Evolutionary conservation across 2,329 filamentous ascomycete species (phyloP).

Genomic region (Zasmidium cellare): DNA sequence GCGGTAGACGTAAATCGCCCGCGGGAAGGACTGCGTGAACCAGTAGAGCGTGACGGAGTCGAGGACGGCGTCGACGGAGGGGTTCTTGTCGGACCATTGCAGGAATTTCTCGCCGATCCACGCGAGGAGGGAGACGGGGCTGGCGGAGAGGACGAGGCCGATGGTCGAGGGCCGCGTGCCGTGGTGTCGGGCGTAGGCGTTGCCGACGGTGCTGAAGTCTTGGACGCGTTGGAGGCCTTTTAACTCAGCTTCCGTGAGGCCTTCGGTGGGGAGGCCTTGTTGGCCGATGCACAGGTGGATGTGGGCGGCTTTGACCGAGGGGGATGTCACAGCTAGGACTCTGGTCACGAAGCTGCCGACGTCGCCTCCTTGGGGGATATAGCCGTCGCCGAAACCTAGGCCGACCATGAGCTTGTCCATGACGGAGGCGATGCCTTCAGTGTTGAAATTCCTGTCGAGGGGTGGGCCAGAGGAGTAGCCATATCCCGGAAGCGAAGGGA

Average conservation of each 20-base stretch:
- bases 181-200: constrained; percentile 55
- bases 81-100: constrained; percentile 52
- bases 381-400: constrained; percentile 54
- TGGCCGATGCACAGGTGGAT: constrained; percentile 22
- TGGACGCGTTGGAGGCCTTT: constrained; percentile 22
- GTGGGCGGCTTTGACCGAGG: constrained; percentile 50
- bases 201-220: constrained; percentile 37
- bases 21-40: constrained; percentile 46
- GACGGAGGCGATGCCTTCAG: constrained; percentile 43
- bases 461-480: constrained; percentile 53
- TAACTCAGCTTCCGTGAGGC: constrained; percentile 23
- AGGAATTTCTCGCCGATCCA: constrained; percentile 62
- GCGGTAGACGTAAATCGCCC: constrained; percentile 53
- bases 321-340: constrained; percentile 42
- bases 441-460: constrained; percentile 44
- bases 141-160: constrained; percentile 53
- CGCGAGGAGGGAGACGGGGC: constrained; percentile 55
- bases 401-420: constrained; percentile 55
- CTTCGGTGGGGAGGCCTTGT: constrained; percentile 8
- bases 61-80: constrained; percentile 46
- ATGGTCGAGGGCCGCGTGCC: constrained; percentile 57
- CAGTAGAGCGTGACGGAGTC: constrained; percentile 56
- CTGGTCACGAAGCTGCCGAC: constrained; percentile 50
- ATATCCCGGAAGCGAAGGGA: constrained; percentile 58
- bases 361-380: constrained; percentile 60